Percentiles rank a stretch among this genome's conserved stretches.
phyloP scores from a whole-genome alignment of 768 basidiomycete genomes.

The Boletus fagicola region DNA sequence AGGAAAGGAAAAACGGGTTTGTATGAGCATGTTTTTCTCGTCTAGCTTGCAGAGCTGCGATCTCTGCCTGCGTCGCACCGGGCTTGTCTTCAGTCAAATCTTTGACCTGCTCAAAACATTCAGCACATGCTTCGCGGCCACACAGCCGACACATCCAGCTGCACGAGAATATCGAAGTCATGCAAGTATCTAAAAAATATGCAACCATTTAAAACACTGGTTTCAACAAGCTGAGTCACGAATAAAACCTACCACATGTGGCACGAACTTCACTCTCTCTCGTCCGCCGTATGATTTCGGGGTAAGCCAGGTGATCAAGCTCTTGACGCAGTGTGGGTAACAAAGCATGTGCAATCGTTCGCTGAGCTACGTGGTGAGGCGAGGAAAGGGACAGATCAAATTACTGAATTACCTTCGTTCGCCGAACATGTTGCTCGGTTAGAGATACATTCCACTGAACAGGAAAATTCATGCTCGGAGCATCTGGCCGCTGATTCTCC shows the following conservation, averaged over 20 bases:
- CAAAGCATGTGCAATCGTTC: conserved; percentile 64
- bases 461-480: conserved; percentile 61
- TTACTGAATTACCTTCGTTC: conserved; percentile 54
- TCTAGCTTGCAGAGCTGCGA: conserved; percentile 47
- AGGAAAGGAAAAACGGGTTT: conserved; percentile 74
- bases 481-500: conserved; percentile 57
- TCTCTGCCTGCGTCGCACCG: conserved; percentile 46
- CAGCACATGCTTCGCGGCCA: conserved; percentile 85
- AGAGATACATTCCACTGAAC: conserved; percentile 64
- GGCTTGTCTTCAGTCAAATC: conserved; percentile 57
- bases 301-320: conserved; percentile 53
- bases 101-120: conserved; percentile 72
- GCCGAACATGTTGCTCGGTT: conserved; percentile 46
- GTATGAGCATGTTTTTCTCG: conserved; percentile 61
- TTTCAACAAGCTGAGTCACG: conserved; percentile 2
- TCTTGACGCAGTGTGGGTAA: conserved; percentile 67
- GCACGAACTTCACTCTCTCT: conserved; percentile 81
- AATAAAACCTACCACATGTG: conserved; percentile 66
- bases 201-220: conserved; percentile 5
- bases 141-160: conserved; percentile 91
- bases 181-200: conserved; percentile 74
- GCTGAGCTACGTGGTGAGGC: conserved; percentile 38
- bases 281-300: conserved; percentile 65
- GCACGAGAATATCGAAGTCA: conserved; percentile 88
- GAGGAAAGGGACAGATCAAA: not conserved